These are phyloP conservation scores for Cucumis hystrix DNA, from an alignment of 306 rosid genomes.

Conservation along the genomic window DNA sequence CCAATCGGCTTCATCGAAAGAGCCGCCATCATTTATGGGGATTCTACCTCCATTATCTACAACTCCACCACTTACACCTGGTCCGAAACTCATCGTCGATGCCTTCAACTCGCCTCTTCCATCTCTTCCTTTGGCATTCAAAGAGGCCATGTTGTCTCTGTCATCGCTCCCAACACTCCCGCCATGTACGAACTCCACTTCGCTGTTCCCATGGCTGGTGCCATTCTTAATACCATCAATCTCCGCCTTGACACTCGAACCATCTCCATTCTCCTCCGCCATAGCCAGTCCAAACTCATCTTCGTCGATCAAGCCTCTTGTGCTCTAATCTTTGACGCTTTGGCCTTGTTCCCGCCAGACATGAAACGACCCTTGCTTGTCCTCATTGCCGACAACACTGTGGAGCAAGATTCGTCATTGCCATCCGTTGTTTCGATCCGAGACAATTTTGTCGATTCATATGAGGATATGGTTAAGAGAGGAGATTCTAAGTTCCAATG, in stretches of 20 bases:
- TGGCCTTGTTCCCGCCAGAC: constrained; percentile 24
- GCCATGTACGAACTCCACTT: constrained; percentile 69
- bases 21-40: constrained; percentile 31
- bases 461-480: constrained; percentile 24
- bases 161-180: constrained; percentile 48
- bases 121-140: constrained; percentile 20
- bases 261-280: constrained; percentile 44
- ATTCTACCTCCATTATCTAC: constrained; percentile 29
- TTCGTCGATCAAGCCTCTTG: constrained; percentile 32
- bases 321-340: constrained; percentile 19
- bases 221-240: constrained; percentile 47
- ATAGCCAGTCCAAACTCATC: constrained; percentile 49
- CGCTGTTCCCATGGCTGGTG: constrained; percentile 62
- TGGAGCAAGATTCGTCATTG: not conserved
- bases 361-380: constrained; percentile 24
- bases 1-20: constrained; percentile 42
- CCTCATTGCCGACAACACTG: constrained; percentile 27
- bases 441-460: constrained; percentile 9
- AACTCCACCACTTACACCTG: constrained; percentile 30
- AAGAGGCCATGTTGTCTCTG: constrained; percentile 38
- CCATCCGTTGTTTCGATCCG: not conserved
- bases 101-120: constrained; percentile 59
- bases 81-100: constrained; percentile 51
- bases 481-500: constrained; percentile 45
- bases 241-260: constrained; percentile 44